Evolutionary conservation across 1,284 basidiomycete genomes (phyloP).

Genomic region (Fomitopsis schrenkii): DNA sequence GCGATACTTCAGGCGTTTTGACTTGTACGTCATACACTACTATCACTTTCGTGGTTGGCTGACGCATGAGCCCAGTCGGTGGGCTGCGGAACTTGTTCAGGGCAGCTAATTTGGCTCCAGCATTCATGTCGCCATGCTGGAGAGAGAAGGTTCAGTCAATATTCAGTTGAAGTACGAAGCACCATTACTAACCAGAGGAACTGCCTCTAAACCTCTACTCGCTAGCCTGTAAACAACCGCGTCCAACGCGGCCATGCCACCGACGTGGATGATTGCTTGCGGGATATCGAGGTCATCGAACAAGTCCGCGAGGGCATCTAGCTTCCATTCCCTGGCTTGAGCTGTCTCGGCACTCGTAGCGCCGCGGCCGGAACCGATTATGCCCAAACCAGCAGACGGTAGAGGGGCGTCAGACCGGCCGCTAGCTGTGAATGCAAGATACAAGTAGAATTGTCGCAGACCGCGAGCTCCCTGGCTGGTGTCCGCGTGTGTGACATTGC

Average conservation of each 20-base stretch:
- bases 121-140: conserved; percentile 85
- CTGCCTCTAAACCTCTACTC: conserved; percentile 78
- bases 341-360: conserved; percentile 78
- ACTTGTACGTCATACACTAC: conserved; percentile 91
- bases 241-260: conserved; percentile 81
- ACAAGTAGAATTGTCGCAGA: conserved; percentile 89
- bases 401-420: conserved; percentile 62
- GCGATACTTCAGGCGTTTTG: conserved; percentile 84
- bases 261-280: conserved; percentile 88
- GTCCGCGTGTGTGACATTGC: conserved; percentile 74
- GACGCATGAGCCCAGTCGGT: conserved; percentile 52
- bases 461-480: conserved; percentile 73
- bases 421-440: conserved; percentile 86
- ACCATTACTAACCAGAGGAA: conserved; percentile 62
- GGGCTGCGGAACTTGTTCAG: conserved; percentile 75
- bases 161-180: not conserved
- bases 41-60: conserved; percentile 65
- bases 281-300: conserved; percentile 86
- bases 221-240: conserved; percentile 88
- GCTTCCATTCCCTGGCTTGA: conserved; percentile 94
- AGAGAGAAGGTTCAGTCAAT: not conserved
- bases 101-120: conserved; percentile 74
- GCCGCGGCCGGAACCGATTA: conserved; percentile 85
- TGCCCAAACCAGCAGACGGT: conserved; percentile 69
- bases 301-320: conserved; percentile 91